These are phyloP conservation scores for Ananas comosus DNA, from an alignment of 176 grass and related monocot genomes.

Conservation along the genomic window DNA sequence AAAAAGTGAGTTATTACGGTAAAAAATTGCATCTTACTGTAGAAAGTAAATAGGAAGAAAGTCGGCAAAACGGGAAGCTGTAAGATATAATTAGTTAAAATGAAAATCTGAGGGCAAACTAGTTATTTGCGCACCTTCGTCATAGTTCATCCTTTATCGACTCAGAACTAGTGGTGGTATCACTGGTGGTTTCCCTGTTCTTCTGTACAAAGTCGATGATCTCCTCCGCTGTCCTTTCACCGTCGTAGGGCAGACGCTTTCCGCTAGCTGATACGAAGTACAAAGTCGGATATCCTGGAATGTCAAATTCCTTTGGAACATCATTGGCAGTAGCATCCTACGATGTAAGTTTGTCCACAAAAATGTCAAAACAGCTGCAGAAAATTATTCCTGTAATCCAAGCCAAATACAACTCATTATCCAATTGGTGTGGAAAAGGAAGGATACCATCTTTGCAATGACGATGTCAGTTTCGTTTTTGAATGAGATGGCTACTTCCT, in stretches of 20 bases:
- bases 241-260: slow-evolving; percentile 38
- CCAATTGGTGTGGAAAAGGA: no score
- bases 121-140: slow-evolving; percentile 14
- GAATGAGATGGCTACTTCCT: slow-evolving; percentile 67
- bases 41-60: neutral
- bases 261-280: slow-evolving; percentile 76
- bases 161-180: neutral
- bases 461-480: slow-evolving; percentile 65
- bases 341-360: neutral
- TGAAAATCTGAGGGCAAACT: neutral
- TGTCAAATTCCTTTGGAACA: slow-evolving; percentile 44
- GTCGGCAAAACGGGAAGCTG: neutral
- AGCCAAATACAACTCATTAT: no score
- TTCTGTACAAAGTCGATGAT: slow-evolving; percentile 60
- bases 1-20: slow-evolving; percentile 31
- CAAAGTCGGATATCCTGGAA: slow-evolving; percentile 77
- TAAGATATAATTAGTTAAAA: neutral
- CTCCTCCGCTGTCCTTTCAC: slow-evolving; percentile 44
- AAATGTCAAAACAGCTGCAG: neutral
- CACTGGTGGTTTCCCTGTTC: slow-evolving; percentile 41
- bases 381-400: no score
- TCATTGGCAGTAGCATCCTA: slow-evolving; percentile 85
- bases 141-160: slow-evolving; percentile 51
- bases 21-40: slow-evolving; percentile 18
- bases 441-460: slow-evolving; percentile 86